Conservation (phyloP, 306 rosid species). For the Sophora flavescens region DNA sequence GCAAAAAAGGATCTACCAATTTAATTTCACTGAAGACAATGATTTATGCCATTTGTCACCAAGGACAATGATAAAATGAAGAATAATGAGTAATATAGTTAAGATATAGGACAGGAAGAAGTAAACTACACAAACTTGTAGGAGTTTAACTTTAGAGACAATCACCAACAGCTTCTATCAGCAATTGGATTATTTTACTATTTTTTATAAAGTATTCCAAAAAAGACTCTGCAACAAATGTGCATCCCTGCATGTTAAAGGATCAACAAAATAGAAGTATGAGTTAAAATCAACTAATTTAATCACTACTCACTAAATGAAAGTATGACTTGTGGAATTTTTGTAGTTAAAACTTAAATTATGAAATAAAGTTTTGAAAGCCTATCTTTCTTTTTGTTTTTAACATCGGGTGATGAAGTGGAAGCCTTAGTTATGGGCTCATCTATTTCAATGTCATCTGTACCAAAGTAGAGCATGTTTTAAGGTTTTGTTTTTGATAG, state of each 20-base stretch:
- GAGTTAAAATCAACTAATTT: constrained; percentile 26
- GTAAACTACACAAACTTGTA: constrained; percentile 2
- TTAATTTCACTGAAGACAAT: constrained; percentile 7
- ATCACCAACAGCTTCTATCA: constrained; percentile 92
- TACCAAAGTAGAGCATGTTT: too few relatives aligned
- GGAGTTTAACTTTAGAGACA: constrained; percentile 29
- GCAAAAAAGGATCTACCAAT: not conserved
- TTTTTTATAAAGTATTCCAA: constrained; percentile 60
- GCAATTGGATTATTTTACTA: constrained; percentile 68
- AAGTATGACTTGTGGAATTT: too few relatives aligned
- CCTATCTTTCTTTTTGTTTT: too few relatives aligned
- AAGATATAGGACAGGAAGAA: constrained; percentile 14
- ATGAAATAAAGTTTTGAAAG: too few relatives aligned
- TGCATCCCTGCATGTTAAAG: constrained; percentile 72
- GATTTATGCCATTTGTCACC: constrained; percentile 14
- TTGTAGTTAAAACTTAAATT: too few relatives aligned
- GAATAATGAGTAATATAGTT: constrained; percentile 4
- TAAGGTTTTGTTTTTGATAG: too few relatives aligned
- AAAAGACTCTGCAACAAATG: constrained; percentile 62
- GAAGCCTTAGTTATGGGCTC: too few relatives aligned
- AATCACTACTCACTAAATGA: too few relatives aligned
- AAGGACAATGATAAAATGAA: constrained; percentile 24
- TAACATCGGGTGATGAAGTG: too few relatives aligned
- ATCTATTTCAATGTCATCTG: too few relatives aligned
- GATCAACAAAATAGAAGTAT: constrained; percentile 38